Conservation (phyloP, 2,329 filamentous ascomycete genomes). For the Aureobasidium subglaciale region DNA sequence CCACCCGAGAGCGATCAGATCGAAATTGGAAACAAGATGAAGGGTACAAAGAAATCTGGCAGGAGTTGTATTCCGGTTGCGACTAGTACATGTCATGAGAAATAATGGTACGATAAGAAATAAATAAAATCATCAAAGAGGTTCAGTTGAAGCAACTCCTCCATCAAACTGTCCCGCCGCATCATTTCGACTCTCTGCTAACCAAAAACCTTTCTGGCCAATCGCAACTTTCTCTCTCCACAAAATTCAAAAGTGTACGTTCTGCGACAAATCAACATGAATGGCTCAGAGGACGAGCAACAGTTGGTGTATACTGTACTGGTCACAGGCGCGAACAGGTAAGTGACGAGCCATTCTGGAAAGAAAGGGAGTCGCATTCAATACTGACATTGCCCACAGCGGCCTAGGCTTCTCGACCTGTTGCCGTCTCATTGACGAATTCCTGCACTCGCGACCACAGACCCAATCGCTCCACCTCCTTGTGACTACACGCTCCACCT, state of each 20-base stretch:
- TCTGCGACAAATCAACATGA: neutral
- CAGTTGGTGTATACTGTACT: constrained; percentile 47
- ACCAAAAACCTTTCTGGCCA: neutral
- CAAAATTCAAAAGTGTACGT: neutral
- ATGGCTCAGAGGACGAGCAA: constrained; percentile 1
- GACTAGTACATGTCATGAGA: no score
- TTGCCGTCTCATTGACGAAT: constrained; percentile 82
- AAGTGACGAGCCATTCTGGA: constrained; percentile 21
- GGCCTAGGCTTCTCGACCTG: constrained; percentile 81
- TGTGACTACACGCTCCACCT: constrained; percentile 69
- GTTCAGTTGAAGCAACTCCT: neutral
- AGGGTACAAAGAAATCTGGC: neutral
- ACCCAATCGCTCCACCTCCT: constrained; percentile 69
- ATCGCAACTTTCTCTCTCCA: neutral
- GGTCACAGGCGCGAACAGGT: constrained; percentile 85
- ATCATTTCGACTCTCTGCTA: neutral
- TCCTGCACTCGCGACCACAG: constrained; percentile 61
- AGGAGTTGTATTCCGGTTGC: neutral
- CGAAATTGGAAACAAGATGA: neutral
- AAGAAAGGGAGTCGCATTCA: neutral
- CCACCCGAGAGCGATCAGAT: neutral
- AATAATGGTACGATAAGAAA: constrained; percentile 1
- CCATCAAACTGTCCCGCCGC: neutral
- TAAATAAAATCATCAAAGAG: neutral
- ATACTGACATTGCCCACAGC: constrained; percentile 43